A percentile compares a stretch with the other conserved stretches of the same genome.
phyloP scores from a whole-genome alignment of 2,329 filamentous ascomycete species.

The Cercospora zeina region DNA sequence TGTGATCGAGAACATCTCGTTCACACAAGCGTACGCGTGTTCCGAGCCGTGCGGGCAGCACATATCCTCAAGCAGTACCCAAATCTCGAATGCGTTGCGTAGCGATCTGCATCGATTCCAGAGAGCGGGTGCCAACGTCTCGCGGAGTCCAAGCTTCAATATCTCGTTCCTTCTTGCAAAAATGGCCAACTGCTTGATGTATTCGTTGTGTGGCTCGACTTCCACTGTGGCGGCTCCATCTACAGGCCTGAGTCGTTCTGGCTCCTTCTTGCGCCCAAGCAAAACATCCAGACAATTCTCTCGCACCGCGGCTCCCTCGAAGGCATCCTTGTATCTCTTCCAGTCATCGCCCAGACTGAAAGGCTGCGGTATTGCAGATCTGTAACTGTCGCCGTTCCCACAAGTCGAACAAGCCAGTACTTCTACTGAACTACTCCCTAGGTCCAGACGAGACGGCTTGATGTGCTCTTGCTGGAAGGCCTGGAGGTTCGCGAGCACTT shows the following conservation, averaged over 20 bases:
- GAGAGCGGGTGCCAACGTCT: slow-evolving; percentile 31
- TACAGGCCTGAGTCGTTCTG: slow-evolving; percentile 26
- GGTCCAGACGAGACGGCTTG: slow-evolving; percentile 31
- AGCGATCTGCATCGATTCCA: slow-evolving; percentile 32
- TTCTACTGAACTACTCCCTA: slow-evolving; percentile 36
- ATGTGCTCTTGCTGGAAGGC: slow-evolving; percentile 36
- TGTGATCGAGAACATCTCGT: slow-evolving; percentile 32
- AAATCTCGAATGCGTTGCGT: slow-evolving; percentile 32
- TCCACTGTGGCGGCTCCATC: slow-evolving; percentile 24
- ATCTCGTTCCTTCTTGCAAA: slow-evolving; percentile 37
- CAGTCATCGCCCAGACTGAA: slow-evolving; percentile 32
- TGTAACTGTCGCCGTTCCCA: slow-evolving; percentile 38
- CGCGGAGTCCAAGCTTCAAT: slow-evolving; percentile 32
- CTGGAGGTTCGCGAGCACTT: slow-evolving; percentile 25
- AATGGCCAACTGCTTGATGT: slow-evolving; percentile 40
- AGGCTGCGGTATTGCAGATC: slow-evolving; percentile 21
- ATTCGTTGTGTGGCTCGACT: slow-evolving; percentile 39
- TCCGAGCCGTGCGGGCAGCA: slow-evolving; percentile 36
- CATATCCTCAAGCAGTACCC: slow-evolving; percentile 36
- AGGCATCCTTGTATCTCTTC: slow-evolving; percentile 33
- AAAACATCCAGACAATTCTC: slow-evolving; percentile 39
- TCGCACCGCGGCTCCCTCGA: slow-evolving; percentile 35
- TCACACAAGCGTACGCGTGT: slow-evolving; percentile 33
- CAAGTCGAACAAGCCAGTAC: slow-evolving; percentile 37
- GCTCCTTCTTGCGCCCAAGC: slow-evolving; percentile 35